Evolutionary conservation across 2,329 filamentous ascomycete genomes (phyloP).

Genomic region (Pleomassaria siparia): DNA sequence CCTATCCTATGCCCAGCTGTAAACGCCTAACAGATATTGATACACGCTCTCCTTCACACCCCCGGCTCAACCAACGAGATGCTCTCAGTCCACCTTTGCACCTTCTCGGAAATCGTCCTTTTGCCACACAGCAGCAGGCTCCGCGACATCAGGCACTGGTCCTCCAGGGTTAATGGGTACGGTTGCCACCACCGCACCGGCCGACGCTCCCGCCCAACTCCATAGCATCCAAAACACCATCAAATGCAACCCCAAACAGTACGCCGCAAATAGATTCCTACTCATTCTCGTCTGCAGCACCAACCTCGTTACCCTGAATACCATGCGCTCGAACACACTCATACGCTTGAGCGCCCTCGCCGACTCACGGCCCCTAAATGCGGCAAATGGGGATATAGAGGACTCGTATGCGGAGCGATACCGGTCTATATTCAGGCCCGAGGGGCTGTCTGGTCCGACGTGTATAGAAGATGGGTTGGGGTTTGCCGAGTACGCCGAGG

Average conservation of each 20-base stretch:
- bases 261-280: slow-evolving; percentile 89
- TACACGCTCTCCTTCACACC: not conserved
- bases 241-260: slow-evolving; percentile 85
- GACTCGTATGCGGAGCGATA: slow-evolving; percentile 94
- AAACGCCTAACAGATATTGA: not conserved
- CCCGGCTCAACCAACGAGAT: not conserved
- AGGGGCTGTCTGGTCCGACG: slow-evolving; percentile 60
- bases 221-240: slow-evolving; percentile 86
- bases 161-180: slow-evolving; percentile 32
- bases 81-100: slow-evolving; percentile 8
- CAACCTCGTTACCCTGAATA: slow-evolving; percentile 88
- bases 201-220: slow-evolving; percentile 66
- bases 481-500: slow-evolving; percentile 63
- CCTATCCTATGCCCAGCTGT: not conserved
- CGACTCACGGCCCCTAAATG: slow-evolving; percentile 91
- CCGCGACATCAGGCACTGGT: slow-evolving; percentile 28
- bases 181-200: slow-evolving; percentile 27
- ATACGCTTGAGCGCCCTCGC: slow-evolving; percentile 89
- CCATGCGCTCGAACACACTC: slow-evolving; percentile 84
- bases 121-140: slow-evolving; percentile 37
- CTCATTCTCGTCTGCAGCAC: slow-evolving; percentile 88
- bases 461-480: slow-evolving; percentile 74
- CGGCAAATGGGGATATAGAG: slow-evolving; percentile 92
- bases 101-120: slow-evolving; percentile 38
- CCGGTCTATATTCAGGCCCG: slow-evolving; percentile 73